Conservation (phyloP, 495 filamentous ascomycete species). For the Hyaloscypha variabilis region DNA sequence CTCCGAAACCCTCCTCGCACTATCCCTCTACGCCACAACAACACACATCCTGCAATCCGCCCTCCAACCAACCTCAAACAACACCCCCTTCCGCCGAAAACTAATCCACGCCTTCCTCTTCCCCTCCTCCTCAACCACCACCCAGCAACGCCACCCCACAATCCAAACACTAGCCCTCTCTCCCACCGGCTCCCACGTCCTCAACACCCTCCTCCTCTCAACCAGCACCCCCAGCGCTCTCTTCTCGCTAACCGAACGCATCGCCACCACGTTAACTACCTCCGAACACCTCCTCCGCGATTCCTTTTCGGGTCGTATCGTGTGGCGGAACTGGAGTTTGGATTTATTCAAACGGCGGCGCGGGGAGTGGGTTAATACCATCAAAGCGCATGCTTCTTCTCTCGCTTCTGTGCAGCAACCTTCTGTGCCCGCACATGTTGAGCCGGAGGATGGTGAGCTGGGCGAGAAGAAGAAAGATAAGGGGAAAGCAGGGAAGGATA, state of each 20-base stretch:
- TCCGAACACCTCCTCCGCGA: constrained; percentile 70
- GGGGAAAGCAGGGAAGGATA: constrained; percentile 19
- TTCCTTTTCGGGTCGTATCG: constrained; percentile 73
- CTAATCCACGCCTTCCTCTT: constrained; percentile 29
- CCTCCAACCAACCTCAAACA: constrained; percentile 12
- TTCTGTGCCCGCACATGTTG: neutral
- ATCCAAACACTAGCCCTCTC: constrained; percentile 70
- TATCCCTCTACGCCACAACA: constrained; percentile 29
- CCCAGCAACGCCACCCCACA: constrained; percentile 39
- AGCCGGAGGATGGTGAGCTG: neutral
- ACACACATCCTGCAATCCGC: constrained; percentile 35
- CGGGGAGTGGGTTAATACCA: constrained; percentile 32
- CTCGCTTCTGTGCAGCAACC: neutral
- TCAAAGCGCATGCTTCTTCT: constrained; percentile 16
- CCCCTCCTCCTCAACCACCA: neutral
- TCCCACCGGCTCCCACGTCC: constrained; percentile 73
- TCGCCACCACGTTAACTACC: constrained; percentile 45
- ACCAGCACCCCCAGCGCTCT: constrained; percentile 58
- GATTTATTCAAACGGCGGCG: constrained; percentile 67
- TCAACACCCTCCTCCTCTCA: constrained; percentile 75
- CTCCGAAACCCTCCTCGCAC: constrained; percentile 18
- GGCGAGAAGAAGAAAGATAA: neutral
- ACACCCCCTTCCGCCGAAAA: constrained; percentile 30
- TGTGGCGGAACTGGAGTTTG: constrained; percentile 92
- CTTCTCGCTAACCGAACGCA: constrained; percentile 55